phyloP scores from a whole-genome alignment of 805 yeast genomes.

The Ogataea methanolica region DNA sequence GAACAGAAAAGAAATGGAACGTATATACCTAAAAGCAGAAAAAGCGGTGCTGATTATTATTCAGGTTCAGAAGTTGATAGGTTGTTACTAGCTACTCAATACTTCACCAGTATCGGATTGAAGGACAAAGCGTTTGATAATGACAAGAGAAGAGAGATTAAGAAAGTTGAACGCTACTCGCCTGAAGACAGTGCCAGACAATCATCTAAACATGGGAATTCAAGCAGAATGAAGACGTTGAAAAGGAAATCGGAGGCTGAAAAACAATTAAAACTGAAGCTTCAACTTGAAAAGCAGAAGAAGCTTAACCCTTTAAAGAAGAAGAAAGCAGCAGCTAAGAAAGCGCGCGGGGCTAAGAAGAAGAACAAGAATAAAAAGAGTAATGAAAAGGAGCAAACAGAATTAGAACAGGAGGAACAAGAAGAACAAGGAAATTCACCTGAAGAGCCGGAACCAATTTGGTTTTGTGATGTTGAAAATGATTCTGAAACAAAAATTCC shows the following conservation, averaged over 20 bases:
- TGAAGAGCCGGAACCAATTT: conserved; percentile 8
- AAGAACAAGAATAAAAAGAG: conserved; percentile 5
- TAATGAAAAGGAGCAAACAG: conserved; percentile 1
- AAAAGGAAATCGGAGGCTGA: conserved; percentile 3
- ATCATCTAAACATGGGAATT: background rate
- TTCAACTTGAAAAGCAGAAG: background rate
- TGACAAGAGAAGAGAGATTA: conserved; percentile 6
- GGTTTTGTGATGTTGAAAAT: conserved; percentile 20
- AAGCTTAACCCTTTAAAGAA: background rate
- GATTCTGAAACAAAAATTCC: conserved; percentile 13
- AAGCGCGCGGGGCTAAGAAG: conserved; percentile 1
- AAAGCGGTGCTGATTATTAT: conserved; percentile 10
- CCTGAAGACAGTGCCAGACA: conserved; percentile 7
- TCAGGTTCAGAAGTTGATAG: conserved; percentile 15
- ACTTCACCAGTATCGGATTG: conserved; percentile 21
- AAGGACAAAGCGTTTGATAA: conserved; percentile 2
- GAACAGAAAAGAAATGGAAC: background rate
- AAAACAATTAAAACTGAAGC: background rate
- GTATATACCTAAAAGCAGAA: background rate
- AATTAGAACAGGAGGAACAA: background rate
- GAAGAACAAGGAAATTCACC: background rate
- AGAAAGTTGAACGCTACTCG: conserved; percentile 16
- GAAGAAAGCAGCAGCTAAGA: conserved; percentile 1
- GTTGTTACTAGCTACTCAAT: conserved; percentile 22
- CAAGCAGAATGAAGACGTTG: conserved; percentile 7